Conservation (phyloP, 805 yeast species). For the Candida arabinofermentans region DNA sequence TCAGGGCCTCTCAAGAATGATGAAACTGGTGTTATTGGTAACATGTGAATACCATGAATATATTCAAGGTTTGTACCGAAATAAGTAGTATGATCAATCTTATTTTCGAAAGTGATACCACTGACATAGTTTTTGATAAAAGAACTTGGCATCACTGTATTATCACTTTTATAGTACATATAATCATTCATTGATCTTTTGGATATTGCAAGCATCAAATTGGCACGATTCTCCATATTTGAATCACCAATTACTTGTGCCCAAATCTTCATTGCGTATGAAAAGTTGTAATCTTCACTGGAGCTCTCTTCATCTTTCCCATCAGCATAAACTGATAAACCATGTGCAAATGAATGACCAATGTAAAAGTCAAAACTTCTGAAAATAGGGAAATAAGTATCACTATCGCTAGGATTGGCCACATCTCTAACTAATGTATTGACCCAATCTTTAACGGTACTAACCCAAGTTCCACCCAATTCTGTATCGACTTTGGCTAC, state of each 20-base stretch:
- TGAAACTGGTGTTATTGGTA: conserved; percentile 63
- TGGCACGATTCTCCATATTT: conserved; percentile 49
- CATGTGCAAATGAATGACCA: conserved; percentile 72
- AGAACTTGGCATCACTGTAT: conserved; percentile 43
- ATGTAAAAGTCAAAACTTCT: conserved; percentile 61
- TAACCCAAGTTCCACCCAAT: conserved; percentile 48
- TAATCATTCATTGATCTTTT: conserved; percentile 48
- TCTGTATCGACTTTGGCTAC: conserved; percentile 50
- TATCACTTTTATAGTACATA: conserved; percentile 43
- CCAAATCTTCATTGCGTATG: conserved; percentile 66
- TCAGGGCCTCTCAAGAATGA: conserved; percentile 53
- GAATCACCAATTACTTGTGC: conserved; percentile 50
- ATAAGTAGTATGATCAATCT: conserved; percentile 62
- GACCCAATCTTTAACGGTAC: conserved; percentile 49
- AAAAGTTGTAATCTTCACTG: conserved; percentile 62
- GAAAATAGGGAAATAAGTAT: conserved; percentile 53
- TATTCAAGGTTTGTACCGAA: conserved; percentile 55
- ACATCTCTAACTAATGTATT: conserved; percentile 59
- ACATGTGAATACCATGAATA: conserved; percentile 74
- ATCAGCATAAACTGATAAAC: conserved; percentile 51
- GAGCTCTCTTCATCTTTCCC: conserved; percentile 66
- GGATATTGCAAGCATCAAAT: conserved; percentile 53
- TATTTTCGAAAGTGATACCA: conserved; percentile 65
- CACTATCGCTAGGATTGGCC: conserved; percentile 51
- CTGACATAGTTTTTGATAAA: conserved; percentile 51